Base-by-base conservation (phyloP, 2,329 filamentous ascomycete genomes). In the Colletotrichum tabaci region DNA sequence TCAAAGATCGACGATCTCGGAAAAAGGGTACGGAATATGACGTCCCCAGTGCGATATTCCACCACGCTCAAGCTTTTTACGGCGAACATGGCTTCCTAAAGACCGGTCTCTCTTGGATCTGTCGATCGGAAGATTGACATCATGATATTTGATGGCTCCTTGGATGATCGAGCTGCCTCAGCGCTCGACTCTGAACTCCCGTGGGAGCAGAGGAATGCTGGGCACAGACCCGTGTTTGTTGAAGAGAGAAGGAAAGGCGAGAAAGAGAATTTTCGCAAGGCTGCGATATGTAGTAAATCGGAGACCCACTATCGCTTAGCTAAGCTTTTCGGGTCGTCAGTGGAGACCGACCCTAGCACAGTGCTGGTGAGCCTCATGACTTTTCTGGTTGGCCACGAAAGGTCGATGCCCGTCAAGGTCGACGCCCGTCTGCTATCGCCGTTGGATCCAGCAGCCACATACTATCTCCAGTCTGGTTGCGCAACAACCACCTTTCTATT, bases 111-210 rank as follows among this genome's bases (percentile, higher is more conserved):
- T 98, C 92, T 97, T 83, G 94, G 92, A 96, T 91, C 93, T 96
- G 95, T 97, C 94, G 93, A 95, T 94, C 91, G 92, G 93, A 95
- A 87, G 84, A 94, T 93, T 91, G 88, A 93, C 92, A 95, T 90
- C 93, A 94, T 91, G 76, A 84, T 80, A 83, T 81, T 82, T 84
- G 89, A 91, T 94, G 92, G 91, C 92, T 95, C 93, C 93, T 94
- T 82, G 80, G 80, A 85, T 89, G 90, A 94, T 94, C 93, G 93
- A 96, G 90, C 91, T 96, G 93, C 90, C 88, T 80, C 90, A 93
- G 89, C 84, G 89, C 88, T 95, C 93, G 83, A 96, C 94, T 84
- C 91, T 89, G 87, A 88, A 89, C 85, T 86, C 86, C 85, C 81
- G 79, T 76, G 75, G 80, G 77, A 87, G 87, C 85, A 92, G 89